Base-by-base conservation (phyloP, 805 yeast species). In the Saccharomyces cerevisiae region DNA sequence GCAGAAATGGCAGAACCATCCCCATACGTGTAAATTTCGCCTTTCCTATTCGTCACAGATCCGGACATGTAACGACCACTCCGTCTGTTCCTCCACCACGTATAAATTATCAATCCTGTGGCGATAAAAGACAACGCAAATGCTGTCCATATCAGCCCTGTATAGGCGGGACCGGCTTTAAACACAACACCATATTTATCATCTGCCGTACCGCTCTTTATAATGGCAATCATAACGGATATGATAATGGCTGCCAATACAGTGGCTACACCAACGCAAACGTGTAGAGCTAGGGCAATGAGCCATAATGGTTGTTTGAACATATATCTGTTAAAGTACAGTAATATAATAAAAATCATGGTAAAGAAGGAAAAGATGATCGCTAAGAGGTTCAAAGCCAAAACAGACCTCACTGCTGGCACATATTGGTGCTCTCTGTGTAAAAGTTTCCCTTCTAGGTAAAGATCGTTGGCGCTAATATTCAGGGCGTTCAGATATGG, bases 61-160 rank as follows among this genome's bases (percentile, higher is more conserved):
- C 24, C 22, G 24, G 43, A 17, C 17, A 17, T 17, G 22, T 36
- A 36, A 4, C 43, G 43, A 17, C 43, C 43, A 17, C 13, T 17
- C 17, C 22, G 17, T 13, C 43, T 36, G 43, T 36, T 36, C 4
- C 24, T 36, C 43, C 43, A 36, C 43, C 43, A 36, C 4, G 43
- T 17, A 24, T 21, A 17, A 17, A 36, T 36, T 17, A 36, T 36
- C 24, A 36, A 17, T 17, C 22, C 24, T 9, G 43, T n/a, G 14
- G 59, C 55, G n/a, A 67, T 47, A 41, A 66, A 52, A 6, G 70
- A 51, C 28, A 67, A 51, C 8, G 59, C 51, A 52, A 69, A 69
- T 1, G 68, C 64, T 13, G 68, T 54, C 72, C 73, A 70, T 3
- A 61, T 51, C 43, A 69, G 51, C 32, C 71, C 72, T 43, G 56